Conservation (phyloP, 208 protist species). For the Wallacemonas collosoma region DNA sequence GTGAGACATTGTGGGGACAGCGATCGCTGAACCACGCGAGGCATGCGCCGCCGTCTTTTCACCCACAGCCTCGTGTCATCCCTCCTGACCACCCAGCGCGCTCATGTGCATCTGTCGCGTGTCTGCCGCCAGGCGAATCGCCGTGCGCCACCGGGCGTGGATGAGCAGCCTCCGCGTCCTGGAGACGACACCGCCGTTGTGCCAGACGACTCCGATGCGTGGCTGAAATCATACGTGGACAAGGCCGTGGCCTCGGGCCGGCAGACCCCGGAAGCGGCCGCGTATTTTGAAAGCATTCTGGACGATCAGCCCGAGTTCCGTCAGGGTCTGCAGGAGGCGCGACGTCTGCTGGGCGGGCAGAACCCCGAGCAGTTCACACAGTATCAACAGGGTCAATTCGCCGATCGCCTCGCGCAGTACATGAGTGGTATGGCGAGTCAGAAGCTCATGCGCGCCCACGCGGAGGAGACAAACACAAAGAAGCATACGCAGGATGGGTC, state of each 20-base stretch:
- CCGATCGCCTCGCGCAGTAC: conserved; percentile 53
- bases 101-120: too few relatives aligned
- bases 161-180: neutral
- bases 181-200: conserved; percentile 4
- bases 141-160: too few relatives aligned
- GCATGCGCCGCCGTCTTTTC: too few relatives aligned
- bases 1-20: too few relatives aligned
- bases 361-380: conserved; percentile 61
- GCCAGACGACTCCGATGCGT: conserved; percentile 38
- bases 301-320: conserved; percentile 63
- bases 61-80: too few relatives aligned
- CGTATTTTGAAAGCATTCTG: conserved; percentile 72
- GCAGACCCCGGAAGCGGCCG: conserved; percentile 44
- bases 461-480: conserved; percentile 57
- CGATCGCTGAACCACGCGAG: too few relatives aligned
- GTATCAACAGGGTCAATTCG: conserved; percentile 73
- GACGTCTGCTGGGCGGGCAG: conserved; percentile 55
- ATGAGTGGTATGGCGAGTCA: conserved; percentile 57
- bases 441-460: conserved; percentile 49
- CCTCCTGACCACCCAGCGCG: too few relatives aligned
- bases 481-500: conserved; percentile 75
- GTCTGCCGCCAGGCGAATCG: too few relatives aligned
- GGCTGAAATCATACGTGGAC: conserved; percentile 39
- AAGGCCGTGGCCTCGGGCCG: conserved; percentile 50
- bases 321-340: conserved; percentile 55